Evolutionary conservation across 2,329 filamentous ascomycete genomes (phyloP), one percentile per base, ranked within the genome.

Genomic region (Canariomyces notabilis): DNA sequence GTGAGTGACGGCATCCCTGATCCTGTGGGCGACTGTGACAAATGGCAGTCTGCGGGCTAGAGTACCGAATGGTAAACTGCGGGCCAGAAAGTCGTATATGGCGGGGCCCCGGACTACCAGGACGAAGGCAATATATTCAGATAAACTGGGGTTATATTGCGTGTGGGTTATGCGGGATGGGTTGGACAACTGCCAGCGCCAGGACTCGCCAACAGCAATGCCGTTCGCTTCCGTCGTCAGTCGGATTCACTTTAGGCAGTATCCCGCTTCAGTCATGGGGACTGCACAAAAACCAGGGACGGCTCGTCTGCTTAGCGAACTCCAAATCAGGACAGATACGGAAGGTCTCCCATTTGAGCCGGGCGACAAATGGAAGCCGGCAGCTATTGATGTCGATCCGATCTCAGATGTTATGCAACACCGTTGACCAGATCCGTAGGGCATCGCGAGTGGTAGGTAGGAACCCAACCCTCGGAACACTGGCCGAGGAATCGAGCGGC

Each of bases 111-210:
- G 41, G 55, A 53, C 49, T 55, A 51, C 43, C 18, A 38, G 26
- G 42, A 50, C 38, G 47, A 39, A 42, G 22, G 47, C 51, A 60
- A 57, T 60, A 34, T 59, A 61, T 54, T 59, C 54, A 57, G 46
- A 57, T 57, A 60, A 38, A 59, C 51, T 54, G 47, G 21, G 16
- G 21, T 38, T 51, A 61, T 50, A 61, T 59, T 62, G 50, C 49
- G 44, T 34, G 40, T 33, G 48, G 40, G 32, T 46, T 18, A 34
- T 37, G 46, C 42, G 42, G 44, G 26, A 32, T 48, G 50, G 19
- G 48, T 50, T 51, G 47, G 46, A 46, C 43, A 42, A 43, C 50
- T 46, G 43, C 37, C 44, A 32, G 50, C 35, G 41, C 42, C 46
- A 47, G 47, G 43, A 31, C 44, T 50, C 50, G 49, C 44, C 46